These are phyloP conservation scores for Rickenella mellea DNA, from an alignment of 768 basidiomycete species.

Conservation along the genomic window DNA sequence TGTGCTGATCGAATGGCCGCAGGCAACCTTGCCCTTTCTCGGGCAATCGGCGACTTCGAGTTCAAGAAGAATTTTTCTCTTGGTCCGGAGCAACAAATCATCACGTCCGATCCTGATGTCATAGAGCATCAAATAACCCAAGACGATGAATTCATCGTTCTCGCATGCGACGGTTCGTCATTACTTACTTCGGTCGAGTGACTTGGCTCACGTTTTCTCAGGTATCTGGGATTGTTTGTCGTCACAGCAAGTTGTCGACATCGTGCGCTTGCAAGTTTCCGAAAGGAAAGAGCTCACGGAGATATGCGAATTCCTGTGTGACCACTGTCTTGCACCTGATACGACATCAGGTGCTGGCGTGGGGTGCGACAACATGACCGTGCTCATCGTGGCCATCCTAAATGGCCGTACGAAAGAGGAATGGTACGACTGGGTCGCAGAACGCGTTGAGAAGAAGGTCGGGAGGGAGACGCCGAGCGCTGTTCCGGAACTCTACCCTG, in stretches of 20 bases:
- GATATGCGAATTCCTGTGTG: conserved; percentile 84
- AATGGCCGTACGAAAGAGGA: conserved; percentile 82
- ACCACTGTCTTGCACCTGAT: conserved; percentile 90
- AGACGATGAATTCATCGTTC: conserved; percentile 93
- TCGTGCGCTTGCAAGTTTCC: conserved; percentile 73
- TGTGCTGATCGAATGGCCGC: conserved; percentile 1
- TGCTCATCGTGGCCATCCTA: conserved; percentile 82
- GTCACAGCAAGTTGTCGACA: conserved; percentile 89
- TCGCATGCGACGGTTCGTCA: conserved; percentile 88
- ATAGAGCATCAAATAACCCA: conserved; percentile 69
- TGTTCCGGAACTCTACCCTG: conserved; percentile 69
- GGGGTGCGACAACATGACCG: conserved; percentile 99
- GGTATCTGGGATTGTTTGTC: conserved; percentile 98
- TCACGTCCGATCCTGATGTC: conserved; percentile 91
- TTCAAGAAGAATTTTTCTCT: conserved; percentile 91
- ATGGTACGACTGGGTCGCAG: conserved; percentile 85
- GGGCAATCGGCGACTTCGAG: conserved; percentile 95
- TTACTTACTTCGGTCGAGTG: not conserved
- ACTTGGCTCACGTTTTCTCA: conserved; percentile 21
- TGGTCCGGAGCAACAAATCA: conserved; percentile 82
- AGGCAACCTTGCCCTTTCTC: conserved; percentile 93
- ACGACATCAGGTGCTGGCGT: conserved; percentile 85
- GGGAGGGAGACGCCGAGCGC: conserved; percentile 72
- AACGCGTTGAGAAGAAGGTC: conserved; percentile 66
- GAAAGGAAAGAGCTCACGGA: conserved; percentile 71